These are phyloP conservation scores for Mucor piriformis DNA, from an alignment of 371 early-diverging fungal genomes.

Conservation along the genomic window DNA sequence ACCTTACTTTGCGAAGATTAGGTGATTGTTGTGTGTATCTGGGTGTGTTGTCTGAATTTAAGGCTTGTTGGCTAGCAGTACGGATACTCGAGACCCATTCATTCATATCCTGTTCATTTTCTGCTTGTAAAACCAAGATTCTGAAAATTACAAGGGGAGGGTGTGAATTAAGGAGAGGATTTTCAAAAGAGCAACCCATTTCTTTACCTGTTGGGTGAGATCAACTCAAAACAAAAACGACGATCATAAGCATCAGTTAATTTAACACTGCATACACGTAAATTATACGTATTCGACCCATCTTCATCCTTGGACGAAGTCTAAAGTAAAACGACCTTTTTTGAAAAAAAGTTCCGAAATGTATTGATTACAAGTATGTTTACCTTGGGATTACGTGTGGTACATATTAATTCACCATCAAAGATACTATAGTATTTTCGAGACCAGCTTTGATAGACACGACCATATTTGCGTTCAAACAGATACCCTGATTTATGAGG, in stretches of 20 bases:
- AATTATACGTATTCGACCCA: slow-evolving; percentile 51
- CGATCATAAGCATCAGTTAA: slow-evolving; percentile 68
- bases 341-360: background rate
- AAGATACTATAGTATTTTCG: slow-evolving; percentile 75
- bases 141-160: slow-evolving; percentile 31
- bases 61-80: slow-evolving; percentile 68
- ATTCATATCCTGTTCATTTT: slow-evolving; percentile 72
- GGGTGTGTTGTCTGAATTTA: slow-evolving; percentile 58
- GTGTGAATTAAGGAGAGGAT: no score
- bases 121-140: slow-evolving; percentile 80
- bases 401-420: slow-evolving; percentile 63
- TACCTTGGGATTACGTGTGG: slow-evolving; percentile 55
- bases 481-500: slow-evolving; percentile 70
- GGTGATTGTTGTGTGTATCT: slow-evolving; percentile 26
- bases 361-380: background rate
- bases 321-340: background rate
- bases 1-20: slow-evolving; percentile 20
- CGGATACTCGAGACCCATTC: slow-evolving; percentile 83
- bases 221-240: slow-evolving; percentile 83
- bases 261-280: slow-evolving; percentile 83
- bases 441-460: slow-evolving; percentile 75
- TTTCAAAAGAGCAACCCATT: background rate
- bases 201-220: slow-evolving; percentile 74
- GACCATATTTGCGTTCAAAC: slow-evolving; percentile 70
- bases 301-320: slow-evolving; percentile 45